Conservation (phyloP, 1,284 basidiomycete species). For the Crepidotus sp. region DNA sequence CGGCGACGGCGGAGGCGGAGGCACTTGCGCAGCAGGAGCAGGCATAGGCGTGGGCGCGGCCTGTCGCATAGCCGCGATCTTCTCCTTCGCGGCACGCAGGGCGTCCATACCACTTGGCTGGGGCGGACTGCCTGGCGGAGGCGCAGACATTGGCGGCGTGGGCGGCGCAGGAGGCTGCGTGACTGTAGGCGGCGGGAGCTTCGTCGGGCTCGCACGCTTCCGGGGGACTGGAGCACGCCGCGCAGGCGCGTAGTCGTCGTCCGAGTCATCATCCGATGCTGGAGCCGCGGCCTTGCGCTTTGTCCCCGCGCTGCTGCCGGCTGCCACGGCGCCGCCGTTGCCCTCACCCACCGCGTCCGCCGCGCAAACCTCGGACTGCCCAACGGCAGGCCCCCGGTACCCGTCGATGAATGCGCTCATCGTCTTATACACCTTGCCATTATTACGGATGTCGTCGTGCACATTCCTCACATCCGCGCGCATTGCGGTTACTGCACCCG, state of each 20-base stretch:
- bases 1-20: not conserved
- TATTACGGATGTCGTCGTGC: slow-evolving; percentile 47
- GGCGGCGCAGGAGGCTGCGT: not conserved
- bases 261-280: slow-evolving; percentile 4
- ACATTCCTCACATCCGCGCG: slow-evolving; percentile 37
- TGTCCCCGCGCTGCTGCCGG: not conserved
- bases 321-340: not conserved
- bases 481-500: slow-evolving; percentile 39
- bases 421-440: slow-evolving; percentile 39
- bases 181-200: not conserved
- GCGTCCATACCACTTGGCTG: not conserved
- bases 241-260: slow-evolving; percentile 14
- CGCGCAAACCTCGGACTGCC: slow-evolving; percentile 2
- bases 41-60: not conserved
- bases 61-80: not conserved
- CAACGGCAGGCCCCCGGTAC: slow-evolving; percentile 4
- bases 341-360: slow-evolving; percentile 3
- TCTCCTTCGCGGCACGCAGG: slow-evolving; percentile 3
- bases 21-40: too few species aligned
- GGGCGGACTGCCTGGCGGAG: not conserved
- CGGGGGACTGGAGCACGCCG: not conserved
- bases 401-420: slow-evolving; percentile 38
- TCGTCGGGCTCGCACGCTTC: slow-evolving; percentile 6
- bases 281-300: slow-evolving; percentile 7
- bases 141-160: slow-evolving; percentile 1